Percentiles rank a stretch among this genome's conserved stretches.
phyloP scores from a whole-genome alignment of 257 asterid species.

The Solanum gracilifrons region DNA sequence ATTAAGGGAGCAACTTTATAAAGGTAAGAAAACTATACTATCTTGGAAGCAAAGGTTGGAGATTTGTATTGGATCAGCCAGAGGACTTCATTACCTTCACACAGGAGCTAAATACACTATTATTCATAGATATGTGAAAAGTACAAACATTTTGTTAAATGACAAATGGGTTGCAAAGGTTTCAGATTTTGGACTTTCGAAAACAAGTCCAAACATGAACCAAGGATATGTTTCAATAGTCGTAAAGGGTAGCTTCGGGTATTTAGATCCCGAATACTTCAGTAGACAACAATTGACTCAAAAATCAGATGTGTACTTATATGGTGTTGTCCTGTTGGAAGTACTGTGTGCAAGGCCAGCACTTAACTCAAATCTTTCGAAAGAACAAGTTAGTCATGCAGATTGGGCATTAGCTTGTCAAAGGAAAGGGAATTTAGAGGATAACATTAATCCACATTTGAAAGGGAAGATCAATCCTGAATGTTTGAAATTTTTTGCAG shows the following conservation, averaged over 20 bases:
- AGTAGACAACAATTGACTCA: slow-evolving; percentile 67
- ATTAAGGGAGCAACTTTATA: slow-evolving; percentile 70
- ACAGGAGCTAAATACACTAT: slow-evolving; percentile 78
- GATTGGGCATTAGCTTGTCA: slow-evolving; percentile 62
- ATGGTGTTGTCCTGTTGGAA: slow-evolving; percentile 76
- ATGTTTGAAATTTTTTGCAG: slow-evolving; percentile 44
- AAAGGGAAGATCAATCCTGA: slow-evolving; percentile 49
- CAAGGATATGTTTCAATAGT: slow-evolving; percentile 74
- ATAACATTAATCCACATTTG: slow-evolving; percentile 53
- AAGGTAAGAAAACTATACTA: slow-evolving; percentile 39
- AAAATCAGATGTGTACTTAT: slow-evolving; percentile 74
- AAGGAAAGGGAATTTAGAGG: slow-evolving; percentile 40
- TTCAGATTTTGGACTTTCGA: slow-evolving; percentile 74
- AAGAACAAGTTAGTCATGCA: slow-evolving; percentile 74
- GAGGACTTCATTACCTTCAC: slow-evolving; percentile 77
- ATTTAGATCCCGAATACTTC: slow-evolving; percentile 74
- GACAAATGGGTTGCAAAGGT: slow-evolving; percentile 90
- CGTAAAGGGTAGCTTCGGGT: slow-evolving; percentile 81
- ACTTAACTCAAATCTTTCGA: slow-evolving; percentile 52
- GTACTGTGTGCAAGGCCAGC: slow-evolving; percentile 66
- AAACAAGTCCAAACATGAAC: slow-evolving; percentile 72
- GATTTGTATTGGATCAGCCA: slow-evolving; percentile 68
- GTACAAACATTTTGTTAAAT: slow-evolving; percentile 70
- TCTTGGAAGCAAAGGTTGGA: slow-evolving; percentile 76
- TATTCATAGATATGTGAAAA: slow-evolving; percentile 82